Evolutionary conservation across 140 eudicot species (phyloP), one percentile per base, ranked within the genome.

Genomic region (Flaveria floridana): DNA sequence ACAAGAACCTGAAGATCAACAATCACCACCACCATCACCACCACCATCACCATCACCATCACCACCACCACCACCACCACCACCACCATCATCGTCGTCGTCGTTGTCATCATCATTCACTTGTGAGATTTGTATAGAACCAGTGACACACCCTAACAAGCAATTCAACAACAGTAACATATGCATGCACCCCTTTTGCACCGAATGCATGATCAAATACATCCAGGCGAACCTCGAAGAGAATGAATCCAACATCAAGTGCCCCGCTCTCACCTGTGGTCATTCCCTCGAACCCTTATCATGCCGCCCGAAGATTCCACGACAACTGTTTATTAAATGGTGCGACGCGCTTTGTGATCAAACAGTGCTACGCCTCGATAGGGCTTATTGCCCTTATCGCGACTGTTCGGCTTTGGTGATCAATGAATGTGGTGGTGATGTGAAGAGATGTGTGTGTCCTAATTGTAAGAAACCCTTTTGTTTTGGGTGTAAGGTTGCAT

Each of bases 401-500:
- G 69, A 63, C 0, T 63, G 69, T 63, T 63, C 69, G 21, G 47
- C 21, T 63, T 2, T 63, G 13, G 13, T 63, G 15, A 6, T 63
- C 12, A 63, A 63, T 9, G 69, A 63, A 46, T 63, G 69, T 30
- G 69, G 21, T 30, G 21, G 47, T 64, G 39, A 15, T 15, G 34
- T 64, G 15, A 64, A 15, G 21, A 64, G 21, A 64, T 64, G 69
- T 30, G 69, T 64, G 69, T 64, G 69, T 26, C 69, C 69, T 19
- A 64, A 64, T 25, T 64, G 69, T n/a, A 64, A 64, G 72, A 18
- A 41, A 66, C 55, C 55, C 2, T 66, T 66, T 42, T 66, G 72
- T 41, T 66, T 66, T 42, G 25, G 52, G 46, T 66, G 72, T 19
- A 66, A 41, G 52, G 28, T 66, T 66, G 8, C 72, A 18, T 66